Evolutionary conservation across 2,329 filamentous ascomycete species (phyloP).

Genomic region (Fusarium sp.): DNA sequence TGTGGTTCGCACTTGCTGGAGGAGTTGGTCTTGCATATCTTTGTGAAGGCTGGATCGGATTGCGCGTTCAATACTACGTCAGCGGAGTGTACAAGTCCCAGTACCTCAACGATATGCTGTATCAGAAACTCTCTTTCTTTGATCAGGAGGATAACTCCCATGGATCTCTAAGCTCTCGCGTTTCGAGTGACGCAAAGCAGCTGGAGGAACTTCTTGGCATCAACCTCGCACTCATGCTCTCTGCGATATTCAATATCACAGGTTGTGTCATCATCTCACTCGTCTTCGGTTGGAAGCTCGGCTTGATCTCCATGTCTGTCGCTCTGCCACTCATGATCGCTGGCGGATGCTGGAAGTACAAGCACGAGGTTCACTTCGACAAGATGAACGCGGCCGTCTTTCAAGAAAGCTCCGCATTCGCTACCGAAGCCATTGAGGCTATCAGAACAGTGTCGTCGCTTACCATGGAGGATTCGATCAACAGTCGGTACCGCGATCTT

Average conservation of each 20-base stretch:
- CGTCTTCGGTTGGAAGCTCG: slow-evolving; percentile 50
- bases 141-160: slow-evolving; percentile 44
- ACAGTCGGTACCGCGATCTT: slow-evolving; percentile 48
- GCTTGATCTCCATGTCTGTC: slow-evolving; percentile 49
- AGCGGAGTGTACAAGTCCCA: slow-evolving; percentile 40
- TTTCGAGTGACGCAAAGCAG: slow-evolving; percentile 45
- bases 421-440: slow-evolving; percentile 68
- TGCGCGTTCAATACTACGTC: slow-evolving; percentile 20
- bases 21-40: slow-evolving; percentile 44
- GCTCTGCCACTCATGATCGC: slow-evolving; percentile 48
- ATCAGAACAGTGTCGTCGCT: slow-evolving; percentile 70
- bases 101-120: slow-evolving; percentile 44
- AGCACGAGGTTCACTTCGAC: slow-evolving; percentile 64
- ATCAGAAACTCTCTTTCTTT: slow-evolving; percentile 44
- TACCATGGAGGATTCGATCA: slow-evolving; percentile 67
- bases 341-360: slow-evolving; percentile 51
- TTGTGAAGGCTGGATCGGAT: slow-evolving; percentile 32
- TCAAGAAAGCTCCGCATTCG: slow-evolving; percentile 68
- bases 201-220: slow-evolving; percentile 47
- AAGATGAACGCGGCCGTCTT: slow-evolving; percentile 66
- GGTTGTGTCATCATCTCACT: slow-evolving; percentile 45
- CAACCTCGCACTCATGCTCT: slow-evolving; percentile 44
- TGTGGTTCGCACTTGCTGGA: slow-evolving; percentile 45
- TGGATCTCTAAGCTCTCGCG: slow-evolving; percentile 40
- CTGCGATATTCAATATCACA: slow-evolving; percentile 43